Conservation (phyloP, 2,329 filamentous ascomycete genomes). For the Amauroascus verrucosus region DNA sequence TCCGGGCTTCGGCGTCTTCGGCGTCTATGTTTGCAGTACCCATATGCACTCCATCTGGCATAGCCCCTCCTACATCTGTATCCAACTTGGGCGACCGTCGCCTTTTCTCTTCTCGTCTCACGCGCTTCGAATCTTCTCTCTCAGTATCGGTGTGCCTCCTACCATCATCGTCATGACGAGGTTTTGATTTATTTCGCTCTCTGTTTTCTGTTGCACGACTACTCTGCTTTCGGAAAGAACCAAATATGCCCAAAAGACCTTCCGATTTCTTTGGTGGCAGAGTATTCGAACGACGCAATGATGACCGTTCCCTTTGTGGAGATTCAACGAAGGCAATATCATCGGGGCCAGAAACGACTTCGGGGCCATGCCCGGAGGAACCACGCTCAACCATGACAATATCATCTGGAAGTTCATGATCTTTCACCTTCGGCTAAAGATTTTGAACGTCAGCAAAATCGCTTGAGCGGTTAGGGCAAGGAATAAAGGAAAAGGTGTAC, state of each 20-base stretch:
- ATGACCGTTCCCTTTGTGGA: conserved; percentile 40
- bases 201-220: conserved; percentile 24
- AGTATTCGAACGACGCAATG: conserved; percentile 52
- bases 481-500: conserved; percentile 20
- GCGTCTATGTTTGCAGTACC: conserved; percentile 32
- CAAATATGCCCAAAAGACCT: conserved; percentile 54
- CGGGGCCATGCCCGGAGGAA: conserved; percentile 36
- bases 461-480: not conserved
- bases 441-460: conserved; percentile 12
- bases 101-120: conserved; percentile 29
- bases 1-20: conserved; percentile 51
- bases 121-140: conserved; percentile 27
- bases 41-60: conserved; percentile 21
- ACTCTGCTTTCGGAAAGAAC: conserved; percentile 32
- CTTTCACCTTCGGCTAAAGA: conserved; percentile 26
- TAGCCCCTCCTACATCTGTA: conserved; percentile 40
- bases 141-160: conserved; percentile 29
- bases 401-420: conserved; percentile 37
- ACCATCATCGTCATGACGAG: conserved; percentile 29
- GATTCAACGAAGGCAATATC: conserved; percentile 45
- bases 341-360: conserved; percentile 39
- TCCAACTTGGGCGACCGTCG: conserved; percentile 38
- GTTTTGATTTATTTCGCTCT: conserved; percentile 31
- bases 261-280: conserved; percentile 49
- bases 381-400: conserved; percentile 46